Conservation (phyloP, 345 rosid genomes). For the Tarenaya hassleriana region DNA sequence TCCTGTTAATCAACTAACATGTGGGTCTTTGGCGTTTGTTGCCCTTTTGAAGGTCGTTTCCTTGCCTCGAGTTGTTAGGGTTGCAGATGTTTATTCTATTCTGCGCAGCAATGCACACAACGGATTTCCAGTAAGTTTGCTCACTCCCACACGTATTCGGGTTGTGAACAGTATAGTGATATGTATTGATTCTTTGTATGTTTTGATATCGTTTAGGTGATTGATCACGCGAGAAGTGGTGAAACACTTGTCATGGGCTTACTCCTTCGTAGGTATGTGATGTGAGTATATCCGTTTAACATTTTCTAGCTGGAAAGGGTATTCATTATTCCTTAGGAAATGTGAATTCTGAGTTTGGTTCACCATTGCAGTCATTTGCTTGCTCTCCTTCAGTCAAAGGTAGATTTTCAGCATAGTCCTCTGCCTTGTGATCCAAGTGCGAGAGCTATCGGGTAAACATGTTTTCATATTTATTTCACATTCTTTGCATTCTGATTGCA, state of each 20-base stretch:
- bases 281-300: constrained; percentile 1
- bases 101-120: constrained; percentile 80
- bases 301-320: constrained; percentile 11
- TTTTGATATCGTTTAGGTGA: constrained; percentile 46
- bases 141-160: constrained; percentile 1
- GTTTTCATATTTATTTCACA: constrained; percentile 1
- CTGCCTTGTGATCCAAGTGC: constrained; percentile 63
- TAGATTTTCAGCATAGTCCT: constrained; percentile 96
- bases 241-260: constrained; percentile 89
- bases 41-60: constrained; percentile 59
- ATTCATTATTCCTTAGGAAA: neutral
- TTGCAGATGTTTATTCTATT: constrained; percentile 78
- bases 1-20: constrained; percentile 2
- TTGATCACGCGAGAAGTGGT: constrained; percentile 84
- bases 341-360: constrained; percentile 20
- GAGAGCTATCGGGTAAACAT: constrained; percentile 43
- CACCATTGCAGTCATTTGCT: constrained; percentile 68
- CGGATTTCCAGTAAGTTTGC: constrained; percentile 75
- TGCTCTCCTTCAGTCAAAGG: constrained; percentile 92
- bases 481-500: constrained; percentile 2
- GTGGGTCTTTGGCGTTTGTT: constrained; percentile 15
- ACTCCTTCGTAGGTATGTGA: constrained; percentile 79
- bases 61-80: constrained; percentile 78
- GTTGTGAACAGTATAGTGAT: constrained; percentile 3
- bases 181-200: constrained; percentile 3